These are phyloP conservation scores for Diaporthe vexans DNA, from an alignment of 2,329 filamentous ascomycete genomes.

Conservation along the genomic window DNA sequence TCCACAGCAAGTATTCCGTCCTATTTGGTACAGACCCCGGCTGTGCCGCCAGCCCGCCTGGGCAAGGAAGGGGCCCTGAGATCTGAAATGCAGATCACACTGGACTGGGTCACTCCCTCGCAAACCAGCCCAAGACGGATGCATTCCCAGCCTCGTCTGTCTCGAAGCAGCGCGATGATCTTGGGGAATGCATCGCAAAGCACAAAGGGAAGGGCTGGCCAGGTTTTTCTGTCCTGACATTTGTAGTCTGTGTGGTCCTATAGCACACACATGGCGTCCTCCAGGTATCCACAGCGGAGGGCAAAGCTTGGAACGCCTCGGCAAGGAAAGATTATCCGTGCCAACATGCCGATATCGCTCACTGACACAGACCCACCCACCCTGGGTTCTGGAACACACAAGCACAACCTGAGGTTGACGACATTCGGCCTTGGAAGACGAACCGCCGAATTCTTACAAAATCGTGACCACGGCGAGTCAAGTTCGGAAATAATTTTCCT, in stretches of 20 bases:
- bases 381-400: background rate
- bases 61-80: constrained; percentile 17
- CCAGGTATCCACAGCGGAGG: constrained; percentile 6
- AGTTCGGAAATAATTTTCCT: constrained; percentile 6
- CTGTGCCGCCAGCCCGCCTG: constrained; percentile 4
- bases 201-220: constrained; percentile 7
- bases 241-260: constrained; percentile 3
- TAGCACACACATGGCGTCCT: background rate
- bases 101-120: constrained; percentile 25
- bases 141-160: constrained; percentile 31
- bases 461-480: constrained; percentile 22
- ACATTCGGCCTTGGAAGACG: constrained; percentile 5
- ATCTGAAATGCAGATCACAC: constrained; percentile 35
- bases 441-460: constrained; percentile 4
- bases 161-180: constrained; percentile 27
- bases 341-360: constrained; percentile 37
- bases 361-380: constrained; percentile 38
- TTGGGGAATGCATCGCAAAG: constrained; percentile 6
- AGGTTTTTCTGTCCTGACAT: background rate
- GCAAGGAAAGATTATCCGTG: constrained; percentile 22
- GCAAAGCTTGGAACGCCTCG: constrained; percentile 15
- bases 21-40: constrained; percentile 10
- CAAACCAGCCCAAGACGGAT: constrained; percentile 29
- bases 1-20: background rate
- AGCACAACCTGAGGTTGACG: constrained; percentile 19